Evolutionary conservation across 2,329 filamentous ascomycete genomes (phyloP).

Genomic region (Colletotrichum orchidophilum): DNA sequence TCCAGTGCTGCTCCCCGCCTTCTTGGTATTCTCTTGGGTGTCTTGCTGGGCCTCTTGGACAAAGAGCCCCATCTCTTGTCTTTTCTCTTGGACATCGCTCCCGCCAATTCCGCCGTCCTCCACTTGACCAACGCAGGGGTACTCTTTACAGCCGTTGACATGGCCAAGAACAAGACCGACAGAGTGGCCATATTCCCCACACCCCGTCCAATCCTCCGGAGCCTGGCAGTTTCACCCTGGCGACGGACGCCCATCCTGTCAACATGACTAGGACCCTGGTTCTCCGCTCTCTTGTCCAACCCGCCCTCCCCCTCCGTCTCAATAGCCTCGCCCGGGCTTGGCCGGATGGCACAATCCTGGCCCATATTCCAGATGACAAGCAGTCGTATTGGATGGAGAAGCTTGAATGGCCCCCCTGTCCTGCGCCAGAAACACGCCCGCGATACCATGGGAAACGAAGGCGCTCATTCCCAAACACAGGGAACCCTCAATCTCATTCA

Average conservation of each 20-base stretch:
- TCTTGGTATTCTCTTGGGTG: slow-evolving; percentile 24
- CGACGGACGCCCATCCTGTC: slow-evolving; percentile 28
- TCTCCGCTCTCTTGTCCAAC: slow-evolving; percentile 1
- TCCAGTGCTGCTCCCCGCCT: neutral
- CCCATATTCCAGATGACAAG: slow-evolving; percentile 18
- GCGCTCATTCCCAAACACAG: slow-evolving; percentile 25
- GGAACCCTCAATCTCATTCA: slow-evolving; percentile 4
- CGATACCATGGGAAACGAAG: slow-evolving; percentile 26
- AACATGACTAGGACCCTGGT: slow-evolving; percentile 10
- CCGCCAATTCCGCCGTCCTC: slow-evolving; percentile 8
- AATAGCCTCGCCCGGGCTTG: slow-evolving; percentile 6
- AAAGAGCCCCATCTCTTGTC: slow-evolving; percentile 29
- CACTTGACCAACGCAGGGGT: slow-evolving; percentile 7
- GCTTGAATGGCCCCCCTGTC: slow-evolving; percentile 7
- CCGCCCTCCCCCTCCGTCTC: slow-evolving; percentile 11
- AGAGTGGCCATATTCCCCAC: slow-evolving; percentile 32
- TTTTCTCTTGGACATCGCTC: slow-evolving; percentile 3
- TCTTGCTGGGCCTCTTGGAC: slow-evolving; percentile 19
- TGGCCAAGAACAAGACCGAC: slow-evolving; percentile 21
- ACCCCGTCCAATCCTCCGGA: slow-evolving; percentile 17
- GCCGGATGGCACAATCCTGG: neutral
- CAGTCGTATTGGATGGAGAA: slow-evolving; percentile 26
- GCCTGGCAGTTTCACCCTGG: slow-evolving; percentile 30
- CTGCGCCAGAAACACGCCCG: slow-evolving; percentile 12
- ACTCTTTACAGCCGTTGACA: neutral